phyloP scores from a whole-genome alignment of 331 rosid genomes.

The Erythrophleum ivorense region DNA sequence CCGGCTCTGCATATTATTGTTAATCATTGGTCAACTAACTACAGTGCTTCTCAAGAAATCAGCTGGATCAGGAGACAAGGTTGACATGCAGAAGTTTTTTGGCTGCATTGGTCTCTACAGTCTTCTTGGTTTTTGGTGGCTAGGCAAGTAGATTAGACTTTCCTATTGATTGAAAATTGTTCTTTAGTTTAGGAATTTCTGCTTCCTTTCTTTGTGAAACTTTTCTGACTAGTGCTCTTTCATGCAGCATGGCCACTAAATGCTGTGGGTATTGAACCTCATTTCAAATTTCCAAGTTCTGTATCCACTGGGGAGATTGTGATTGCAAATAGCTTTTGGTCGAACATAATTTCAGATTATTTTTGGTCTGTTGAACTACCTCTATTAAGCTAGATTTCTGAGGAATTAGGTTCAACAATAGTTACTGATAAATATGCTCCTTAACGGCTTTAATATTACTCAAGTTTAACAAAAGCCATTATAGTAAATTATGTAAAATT shows the following conservation, averaged over 20 bases:
- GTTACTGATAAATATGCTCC: not conserved
- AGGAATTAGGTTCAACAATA: not conserved
- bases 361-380: conserved; percentile 58
- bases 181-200: not conserved
- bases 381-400: not conserved
- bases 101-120: conserved; percentile 79
- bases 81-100: conserved; percentile 75
- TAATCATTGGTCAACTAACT: conserved; percentile 31
- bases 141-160: conserved; percentile 52
- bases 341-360: conserved; percentile 72
- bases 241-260: conserved; percentile 73
- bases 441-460: not conserved
- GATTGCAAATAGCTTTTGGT: conserved; percentile 65
- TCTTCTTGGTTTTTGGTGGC: conserved; percentile 84
- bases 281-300: conserved; percentile 61
- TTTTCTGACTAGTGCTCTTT: conserved; percentile 10
- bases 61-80: conserved; percentile 71
- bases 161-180: not conserved
- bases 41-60: conserved; percentile 74
- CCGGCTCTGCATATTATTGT: conserved; percentile 10
- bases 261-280: conserved; percentile 72
- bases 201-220: conserved; percentile 4
- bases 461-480: not conserved
- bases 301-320: conserved; percentile 54
- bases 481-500: not conserved